Conservation (phyloP, 257 asterid genomes). For the Petunia axillaris region DNA sequence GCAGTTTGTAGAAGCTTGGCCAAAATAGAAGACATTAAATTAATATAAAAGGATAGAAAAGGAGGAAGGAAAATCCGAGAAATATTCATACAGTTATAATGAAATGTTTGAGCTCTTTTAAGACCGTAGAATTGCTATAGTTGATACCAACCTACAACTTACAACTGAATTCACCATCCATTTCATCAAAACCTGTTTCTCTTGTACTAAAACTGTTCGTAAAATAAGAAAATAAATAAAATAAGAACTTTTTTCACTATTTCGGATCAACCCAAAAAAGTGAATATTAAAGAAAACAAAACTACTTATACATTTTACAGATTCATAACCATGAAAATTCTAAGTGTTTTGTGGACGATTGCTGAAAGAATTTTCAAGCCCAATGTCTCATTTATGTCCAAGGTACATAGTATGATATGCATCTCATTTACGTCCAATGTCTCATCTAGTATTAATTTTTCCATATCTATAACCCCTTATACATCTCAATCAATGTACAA, state of each 20-base stretch:
- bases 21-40: too few species aligned
- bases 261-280: too few species aligned
- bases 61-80: not conserved
- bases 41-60: not conserved
- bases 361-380: not conserved
- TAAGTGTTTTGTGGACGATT: not conserved
- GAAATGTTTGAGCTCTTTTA: not conserved
- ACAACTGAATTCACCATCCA: slow-evolving; percentile 13
- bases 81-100: not conserved
- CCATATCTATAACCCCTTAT: too few species aligned
- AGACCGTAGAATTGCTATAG: slow-evolving; percentile 13
- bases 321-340: not conserved
- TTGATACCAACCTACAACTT: slow-evolving; percentile 7
- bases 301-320: not conserved
- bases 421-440: not conserved
- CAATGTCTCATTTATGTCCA: not conserved
- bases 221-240: not conserved
- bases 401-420: not conserved
- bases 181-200: slow-evolving; percentile 9
- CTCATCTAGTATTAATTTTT: too few species aligned
- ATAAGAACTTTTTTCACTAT: too few species aligned
- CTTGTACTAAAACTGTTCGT: not conserved
- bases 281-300: not conserved
- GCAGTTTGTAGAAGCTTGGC: too few species aligned
- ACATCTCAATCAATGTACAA: too few species aligned